phyloP scores from a whole-genome alignment of 805 yeast species.

The Candida sphagnicola region DNA sequence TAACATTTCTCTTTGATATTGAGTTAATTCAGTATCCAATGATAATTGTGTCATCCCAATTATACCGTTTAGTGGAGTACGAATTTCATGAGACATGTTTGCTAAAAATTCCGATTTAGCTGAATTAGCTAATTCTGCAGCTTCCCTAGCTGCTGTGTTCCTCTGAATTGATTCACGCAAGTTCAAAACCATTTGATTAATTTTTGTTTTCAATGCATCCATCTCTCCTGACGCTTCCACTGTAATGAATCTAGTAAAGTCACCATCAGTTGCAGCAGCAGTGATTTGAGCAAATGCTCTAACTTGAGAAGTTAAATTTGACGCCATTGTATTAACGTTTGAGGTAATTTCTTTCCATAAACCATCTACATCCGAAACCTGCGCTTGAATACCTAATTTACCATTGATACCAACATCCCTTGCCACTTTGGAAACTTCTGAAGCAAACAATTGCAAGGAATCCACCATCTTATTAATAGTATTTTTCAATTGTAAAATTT shows the following conservation, averaged over 20 bases:
- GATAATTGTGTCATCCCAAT: slow-evolving; percentile 91
- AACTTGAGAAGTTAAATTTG: slow-evolving; percentile 88
- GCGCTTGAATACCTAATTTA: slow-evolving; percentile 88
- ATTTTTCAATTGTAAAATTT: slow-evolving; percentile 76
- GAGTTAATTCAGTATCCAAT: slow-evolving; percentile 82
- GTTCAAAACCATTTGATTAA: slow-evolving; percentile 80
- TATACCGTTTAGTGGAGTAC: slow-evolving; percentile 92
- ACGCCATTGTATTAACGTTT: slow-evolving; percentile 90
- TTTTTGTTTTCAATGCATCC: slow-evolving; percentile 64
- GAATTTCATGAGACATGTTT: slow-evolving; percentile 66
- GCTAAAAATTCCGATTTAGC: slow-evolving; percentile 90
- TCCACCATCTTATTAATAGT: slow-evolving; percentile 94
- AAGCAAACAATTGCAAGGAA: slow-evolving; percentile 79
- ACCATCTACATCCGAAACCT: slow-evolving; percentile 87
- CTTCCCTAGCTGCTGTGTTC: slow-evolving; percentile 90
- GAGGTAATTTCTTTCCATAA: slow-evolving; percentile 90
- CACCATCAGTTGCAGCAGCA: slow-evolving; percentile 93
- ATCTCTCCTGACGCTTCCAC: slow-evolving; percentile 92
- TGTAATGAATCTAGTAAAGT: slow-evolving; percentile 83
- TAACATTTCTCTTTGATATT: slow-evolving; percentile 88
- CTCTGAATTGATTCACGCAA: slow-evolving; percentile 86
- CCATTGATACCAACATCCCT: slow-evolving; percentile 93
- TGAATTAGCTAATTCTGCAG: slow-evolving; percentile 86
- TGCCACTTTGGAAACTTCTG: slow-evolving; percentile 86
- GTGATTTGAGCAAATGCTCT: slow-evolving; percentile 92